Evolutionary conservation across 2,329 filamentous ascomycete species (phyloP).

Genomic region (Neofusicoccum umdonicola): DNA sequence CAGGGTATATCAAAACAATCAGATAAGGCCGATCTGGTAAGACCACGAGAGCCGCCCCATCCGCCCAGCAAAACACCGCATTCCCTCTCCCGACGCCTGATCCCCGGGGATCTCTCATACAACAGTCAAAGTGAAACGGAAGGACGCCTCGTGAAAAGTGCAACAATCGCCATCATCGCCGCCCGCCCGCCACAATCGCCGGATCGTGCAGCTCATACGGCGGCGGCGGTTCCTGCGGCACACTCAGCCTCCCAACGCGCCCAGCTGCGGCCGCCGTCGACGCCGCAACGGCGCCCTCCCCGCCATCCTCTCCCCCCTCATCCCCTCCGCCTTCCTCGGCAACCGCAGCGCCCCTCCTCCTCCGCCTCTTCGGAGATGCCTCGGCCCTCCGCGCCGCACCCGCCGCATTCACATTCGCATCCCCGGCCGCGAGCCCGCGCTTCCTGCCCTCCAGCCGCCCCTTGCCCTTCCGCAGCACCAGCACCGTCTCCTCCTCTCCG

Average conservation of each 20-base stretch:
- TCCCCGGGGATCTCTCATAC: neutral
- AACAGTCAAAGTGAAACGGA: neutral
- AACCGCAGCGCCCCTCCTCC: neutral
- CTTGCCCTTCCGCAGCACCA: neutral
- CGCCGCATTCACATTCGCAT: neutral
- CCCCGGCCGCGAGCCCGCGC: neutral
- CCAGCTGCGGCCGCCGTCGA: neutral
- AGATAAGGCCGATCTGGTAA: slow-evolving; percentile 3
- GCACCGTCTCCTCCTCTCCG: neutral
- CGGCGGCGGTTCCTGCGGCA: slow-evolving; percentile 23
- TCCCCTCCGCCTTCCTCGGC: neutral
- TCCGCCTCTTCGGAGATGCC: slow-evolving; percentile 23
- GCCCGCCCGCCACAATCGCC: neutral
- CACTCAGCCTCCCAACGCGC: neutral
- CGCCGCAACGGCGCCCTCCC: neutral
- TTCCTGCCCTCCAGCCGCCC: neutral
- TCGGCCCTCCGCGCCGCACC: slow-evolving; percentile 1
- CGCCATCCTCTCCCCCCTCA: slow-evolving; percentile 6
- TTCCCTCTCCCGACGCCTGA: neutral
- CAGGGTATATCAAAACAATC: slow-evolving; percentile 14
- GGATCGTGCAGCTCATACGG: slow-evolving; percentile 26
- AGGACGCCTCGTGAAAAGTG: no score
- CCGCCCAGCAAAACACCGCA: neutral
- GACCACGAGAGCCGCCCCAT: neutral
- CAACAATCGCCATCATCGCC: neutral